Conservation (phyloP, 768 basidiomycete genomes). For the Crepidotus variabilis region DNA sequence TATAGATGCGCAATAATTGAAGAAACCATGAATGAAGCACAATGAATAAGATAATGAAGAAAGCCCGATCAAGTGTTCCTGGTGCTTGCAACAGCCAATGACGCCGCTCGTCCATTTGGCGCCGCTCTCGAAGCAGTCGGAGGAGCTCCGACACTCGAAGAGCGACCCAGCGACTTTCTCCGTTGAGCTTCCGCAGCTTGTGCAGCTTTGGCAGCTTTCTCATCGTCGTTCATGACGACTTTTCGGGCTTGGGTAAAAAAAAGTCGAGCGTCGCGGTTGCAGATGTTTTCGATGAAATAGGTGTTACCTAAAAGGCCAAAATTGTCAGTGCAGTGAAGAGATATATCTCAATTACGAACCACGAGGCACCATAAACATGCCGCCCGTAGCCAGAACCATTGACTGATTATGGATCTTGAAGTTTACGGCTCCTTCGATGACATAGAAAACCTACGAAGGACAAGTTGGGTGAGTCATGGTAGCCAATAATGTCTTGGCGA, state of each 20-base stretch:
- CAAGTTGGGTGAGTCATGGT: background rate
- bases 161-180: slow-evolving; percentile 17
- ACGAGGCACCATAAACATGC: slow-evolving; percentile 87
- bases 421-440: slow-evolving; percentile 85
- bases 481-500: background rate
- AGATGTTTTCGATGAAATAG: slow-evolving; percentile 88
- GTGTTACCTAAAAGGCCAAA: slow-evolving; percentile 61
- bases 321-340: background rate
- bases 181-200: slow-evolving; percentile 17
- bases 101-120: slow-evolving; percentile 2
- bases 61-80: background rate
- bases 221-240: slow-evolving; percentile 23
- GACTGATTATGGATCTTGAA: slow-evolving; percentile 79
- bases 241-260: slow-evolving; percentile 91
- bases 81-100: slow-evolving; percentile 1
- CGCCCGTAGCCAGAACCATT: slow-evolving; percentile 76
- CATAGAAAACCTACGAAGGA: slow-evolving; percentile 45
- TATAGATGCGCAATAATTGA: too few species aligned
- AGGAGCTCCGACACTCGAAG: slow-evolving; percentile 20
- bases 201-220: slow-evolving; percentile 15
- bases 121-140: slow-evolving; percentile 1
- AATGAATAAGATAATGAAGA: background rate
- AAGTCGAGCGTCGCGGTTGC: slow-evolving; percentile 70
- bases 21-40: background rate
- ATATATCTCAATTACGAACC: slow-evolving; percentile 40